phyloP scores from a whole-genome alignment of 257 asterid species.

The Parsonsia alboflavescens region DNA sequence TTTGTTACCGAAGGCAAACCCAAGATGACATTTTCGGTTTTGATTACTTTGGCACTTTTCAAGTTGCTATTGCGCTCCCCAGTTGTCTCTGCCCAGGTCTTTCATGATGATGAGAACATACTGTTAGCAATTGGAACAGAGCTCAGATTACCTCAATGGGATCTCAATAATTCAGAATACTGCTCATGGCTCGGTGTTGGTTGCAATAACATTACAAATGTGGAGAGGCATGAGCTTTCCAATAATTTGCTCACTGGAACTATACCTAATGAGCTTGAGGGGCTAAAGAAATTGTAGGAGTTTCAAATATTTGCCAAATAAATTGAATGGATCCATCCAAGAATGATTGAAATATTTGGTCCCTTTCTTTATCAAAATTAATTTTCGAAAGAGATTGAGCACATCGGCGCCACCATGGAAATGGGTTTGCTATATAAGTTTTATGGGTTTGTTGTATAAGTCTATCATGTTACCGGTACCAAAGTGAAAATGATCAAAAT shows the following conservation, averaged over 20 bases:
- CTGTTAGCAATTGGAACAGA: slow-evolving; percentile 63
- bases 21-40: too few species aligned
- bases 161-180: slow-evolving; percentile 41
- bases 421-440: too few species aligned
- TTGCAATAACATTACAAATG: slow-evolving; percentile 61
- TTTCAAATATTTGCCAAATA: slow-evolving; percentile 65
- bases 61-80: slow-evolving; percentile 48
- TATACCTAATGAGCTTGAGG: too few species aligned
- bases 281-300: slow-evolving; percentile 50
- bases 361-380: too few species aligned
- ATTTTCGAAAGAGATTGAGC: too few species aligned
- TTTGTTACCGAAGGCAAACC: slow-evolving; percentile 12
- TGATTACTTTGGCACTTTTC: slow-evolving; percentile 36
- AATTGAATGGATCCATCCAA: slow-evolving; percentile 83
- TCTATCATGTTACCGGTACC: too few species aligned
- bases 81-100: slow-evolving; percentile 29
- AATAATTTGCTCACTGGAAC: slow-evolving; percentile 48
- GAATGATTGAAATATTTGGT: too few species aligned
- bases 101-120: slow-evolving; percentile 59
- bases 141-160: slow-evolving; percentile 62
- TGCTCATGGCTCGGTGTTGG: slow-evolving; percentile 78
- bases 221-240: slow-evolving; percentile 75
- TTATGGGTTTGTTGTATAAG: too few species aligned
- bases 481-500: too few species aligned
- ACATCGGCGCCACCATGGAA: too few species aligned